Evolutionary conservation across 2,329 filamentous ascomycete species (phyloP).

Genomic region (Amesomyces nigricolor): DNA sequence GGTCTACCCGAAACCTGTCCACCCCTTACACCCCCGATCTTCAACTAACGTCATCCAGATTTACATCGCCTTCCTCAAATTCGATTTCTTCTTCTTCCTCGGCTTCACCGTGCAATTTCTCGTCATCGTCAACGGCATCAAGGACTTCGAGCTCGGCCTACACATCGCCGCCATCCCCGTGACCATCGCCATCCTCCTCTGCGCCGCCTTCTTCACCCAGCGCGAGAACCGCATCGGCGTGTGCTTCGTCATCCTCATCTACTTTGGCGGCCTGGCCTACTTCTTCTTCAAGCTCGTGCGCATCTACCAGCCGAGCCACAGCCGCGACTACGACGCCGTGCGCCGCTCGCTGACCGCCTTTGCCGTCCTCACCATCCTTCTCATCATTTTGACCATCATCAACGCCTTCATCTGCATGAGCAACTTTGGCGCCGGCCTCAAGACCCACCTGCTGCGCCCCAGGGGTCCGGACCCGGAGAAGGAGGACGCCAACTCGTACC

Average conservation of each 20-base stretch:
- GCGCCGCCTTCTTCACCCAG: slow-evolving; percentile 78
- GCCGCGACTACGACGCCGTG: slow-evolving; percentile 65
- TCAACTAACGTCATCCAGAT: slow-evolving; percentile 51
- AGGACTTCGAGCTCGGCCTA: slow-evolving; percentile 71
- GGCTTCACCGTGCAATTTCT: slow-evolving; percentile 98
- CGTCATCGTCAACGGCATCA: slow-evolving; percentile 71
- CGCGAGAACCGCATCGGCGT: slow-evolving; percentile 78
- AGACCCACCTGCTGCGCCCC: slow-evolving; percentile 68
- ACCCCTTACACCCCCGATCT: neutral
- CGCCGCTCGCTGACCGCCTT: slow-evolving; percentile 86
- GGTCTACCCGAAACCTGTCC: slow-evolving; percentile 18
- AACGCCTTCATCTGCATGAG: slow-evolving; percentile 81
- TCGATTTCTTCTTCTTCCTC: slow-evolving; percentile 99
- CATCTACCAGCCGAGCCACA: slow-evolving; percentile 70
- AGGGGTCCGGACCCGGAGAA: slow-evolving; percentile 46
- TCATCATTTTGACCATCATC: slow-evolving; percentile 82
- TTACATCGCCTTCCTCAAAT: slow-evolving; percentile 95
- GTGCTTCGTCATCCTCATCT: slow-evolving; percentile 71
- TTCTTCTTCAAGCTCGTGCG: slow-evolving; percentile 97
- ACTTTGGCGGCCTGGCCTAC: slow-evolving; percentile 84
- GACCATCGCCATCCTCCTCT: slow-evolving; percentile 81
- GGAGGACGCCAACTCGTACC: slow-evolving; percentile 51
- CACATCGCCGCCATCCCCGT: slow-evolving; percentile 87
- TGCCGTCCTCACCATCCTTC: slow-evolving; percentile 82
- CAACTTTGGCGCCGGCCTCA: slow-evolving; percentile 88